Percentiles rank a stretch among this genome's conserved stretches.
phyloP scores from a whole-genome alignment of 2,329 filamentous ascomycete species.

The Calonectria multiphialidica region DNA sequence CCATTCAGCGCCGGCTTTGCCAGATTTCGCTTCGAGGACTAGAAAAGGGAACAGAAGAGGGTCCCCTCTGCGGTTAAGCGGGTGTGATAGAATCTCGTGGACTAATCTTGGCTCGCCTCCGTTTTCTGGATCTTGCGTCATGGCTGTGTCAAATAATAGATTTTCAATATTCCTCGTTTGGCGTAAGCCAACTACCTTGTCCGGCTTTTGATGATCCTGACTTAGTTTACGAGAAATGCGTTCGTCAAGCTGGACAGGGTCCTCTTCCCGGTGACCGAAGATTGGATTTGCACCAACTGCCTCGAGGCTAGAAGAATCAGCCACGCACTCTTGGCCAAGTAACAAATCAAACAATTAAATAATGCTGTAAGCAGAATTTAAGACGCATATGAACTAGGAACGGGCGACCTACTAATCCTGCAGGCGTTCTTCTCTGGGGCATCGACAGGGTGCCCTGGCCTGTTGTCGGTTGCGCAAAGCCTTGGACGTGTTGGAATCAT shows the following conservation, averaged over 20 bases:
- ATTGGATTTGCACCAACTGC: background rate
- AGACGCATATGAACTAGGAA: background rate
- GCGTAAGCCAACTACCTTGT: background rate
- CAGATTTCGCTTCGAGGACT: background rate
- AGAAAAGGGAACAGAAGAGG: background rate
- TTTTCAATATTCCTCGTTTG: slow-evolving; percentile 3
- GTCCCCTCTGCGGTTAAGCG: background rate
- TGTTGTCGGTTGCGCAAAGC: background rate
- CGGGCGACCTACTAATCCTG: background rate
- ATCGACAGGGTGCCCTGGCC: background rate
- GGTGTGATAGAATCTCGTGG: background rate
- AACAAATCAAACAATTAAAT: too few relatives aligned
- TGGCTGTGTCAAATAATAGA: background rate
- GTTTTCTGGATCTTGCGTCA: background rate
- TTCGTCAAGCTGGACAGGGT: background rate
- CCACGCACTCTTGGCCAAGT: too few relatives aligned
- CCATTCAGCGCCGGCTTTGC: background rate
- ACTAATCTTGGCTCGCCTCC: background rate
- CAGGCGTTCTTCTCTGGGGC: background rate
- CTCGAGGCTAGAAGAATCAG: background rate
- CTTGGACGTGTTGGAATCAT: background rate
- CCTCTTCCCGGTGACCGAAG: background rate
- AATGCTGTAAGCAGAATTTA: background rate
- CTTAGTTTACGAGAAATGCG: background rate
- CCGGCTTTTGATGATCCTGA: background rate